Evolutionary conservation across 257 asterid genomes (phyloP), one percentile per base, ranked within the genome.

Genomic region (Ligustrum vulgare): DNA sequence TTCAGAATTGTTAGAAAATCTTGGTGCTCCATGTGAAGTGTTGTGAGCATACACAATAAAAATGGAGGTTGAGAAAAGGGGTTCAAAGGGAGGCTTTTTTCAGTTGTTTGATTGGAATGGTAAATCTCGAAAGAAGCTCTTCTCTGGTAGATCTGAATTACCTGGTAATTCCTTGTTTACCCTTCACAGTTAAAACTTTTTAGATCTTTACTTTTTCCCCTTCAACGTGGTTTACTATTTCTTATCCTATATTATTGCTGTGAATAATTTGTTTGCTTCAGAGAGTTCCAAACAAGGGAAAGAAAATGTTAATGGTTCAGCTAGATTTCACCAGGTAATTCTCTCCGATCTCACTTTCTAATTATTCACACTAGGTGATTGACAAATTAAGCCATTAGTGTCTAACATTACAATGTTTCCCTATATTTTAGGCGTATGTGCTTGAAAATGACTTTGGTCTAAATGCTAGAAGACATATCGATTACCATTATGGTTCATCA

Each of bases 41-140:
- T 25, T 60, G 34, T 60, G 67, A 11, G 34, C 16, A 7, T 60
- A 22, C 67, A 22, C 67, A 1, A 54, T 58, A 60, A 22, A 71
- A 75, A 95, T 95, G 99, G 99, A 93, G 87, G 88, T 87, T 32
- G 99, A 93, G 63, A 95, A 93, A 82, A 84, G 92, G 83, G 90
- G 87, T 33, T 83, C 75, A 5, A 95, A 88, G 78, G 98, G 98
- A 41, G 94, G 99, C 39, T 88, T 95, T 78, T 87, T 93, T 71
- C 99, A 95, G 87, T 80, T 94, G 88, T 94, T 94, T 67, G 99
- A 94, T 83, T 94, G 99, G 99, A 92, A 92, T 77, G 87, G 65
- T 71, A 94, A 91, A 84, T 92, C 99, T 63, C 86, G 93, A 63
- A 94, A 92, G 91, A 94, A 88, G 91, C 97, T 92, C 73, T 92